These are phyloP conservation scores for Didymella sp. DNA, from an alignment of 2,329 filamentous ascomycete species.

Conservation along the genomic window DNA sequence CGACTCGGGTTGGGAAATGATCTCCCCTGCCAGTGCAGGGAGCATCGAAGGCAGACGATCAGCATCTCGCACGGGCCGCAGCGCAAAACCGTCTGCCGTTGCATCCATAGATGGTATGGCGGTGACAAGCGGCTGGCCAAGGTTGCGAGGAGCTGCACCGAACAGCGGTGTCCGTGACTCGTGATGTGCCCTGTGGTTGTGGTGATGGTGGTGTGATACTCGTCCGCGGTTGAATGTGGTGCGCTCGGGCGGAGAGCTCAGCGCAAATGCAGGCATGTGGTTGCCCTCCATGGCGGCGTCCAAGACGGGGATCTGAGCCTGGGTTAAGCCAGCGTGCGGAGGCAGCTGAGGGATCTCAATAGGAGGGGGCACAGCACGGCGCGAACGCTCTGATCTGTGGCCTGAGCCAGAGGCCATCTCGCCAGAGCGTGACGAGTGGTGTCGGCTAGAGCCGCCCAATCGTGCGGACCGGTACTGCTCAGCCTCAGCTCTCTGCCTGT, in stretches of 20 bases:
- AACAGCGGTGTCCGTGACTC: slow-evolving; percentile 53
- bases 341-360: slow-evolving; percentile 74
- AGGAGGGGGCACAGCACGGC: slow-evolving; percentile 82
- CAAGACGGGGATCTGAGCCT: slow-evolving; percentile 48
- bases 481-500: slow-evolving; percentile 81
- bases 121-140: slow-evolving; percentile 71
- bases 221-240: slow-evolving; percentile 67
- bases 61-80: slow-evolving; percentile 85
- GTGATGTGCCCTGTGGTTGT: slow-evolving; percentile 50
- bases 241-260: slow-evolving; percentile 75
- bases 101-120: slow-evolving; percentile 72
- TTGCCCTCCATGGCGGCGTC: slow-evolving; percentile 66
- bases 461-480: slow-evolving; percentile 71
- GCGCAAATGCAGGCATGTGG: slow-evolving; percentile 67
- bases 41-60: slow-evolving; percentile 85
- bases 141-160: slow-evolving; percentile 51
- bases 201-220: slow-evolving; percentile 59
- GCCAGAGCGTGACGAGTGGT: slow-evolving; percentile 52
- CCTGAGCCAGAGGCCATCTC: slow-evolving; percentile 35
- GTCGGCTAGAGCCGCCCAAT: slow-evolving; percentile 48
- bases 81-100: slow-evolving; percentile 69
- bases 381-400: slow-evolving; percentile 56
- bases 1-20: slow-evolving; percentile 86
- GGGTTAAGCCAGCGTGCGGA: slow-evolving; percentile 34
- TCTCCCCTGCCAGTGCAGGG: slow-evolving; percentile 68